phyloP scores from a whole-genome alignment of 352 stramenopile genomes.

The Phytopythium chamaehyphon region DNA sequence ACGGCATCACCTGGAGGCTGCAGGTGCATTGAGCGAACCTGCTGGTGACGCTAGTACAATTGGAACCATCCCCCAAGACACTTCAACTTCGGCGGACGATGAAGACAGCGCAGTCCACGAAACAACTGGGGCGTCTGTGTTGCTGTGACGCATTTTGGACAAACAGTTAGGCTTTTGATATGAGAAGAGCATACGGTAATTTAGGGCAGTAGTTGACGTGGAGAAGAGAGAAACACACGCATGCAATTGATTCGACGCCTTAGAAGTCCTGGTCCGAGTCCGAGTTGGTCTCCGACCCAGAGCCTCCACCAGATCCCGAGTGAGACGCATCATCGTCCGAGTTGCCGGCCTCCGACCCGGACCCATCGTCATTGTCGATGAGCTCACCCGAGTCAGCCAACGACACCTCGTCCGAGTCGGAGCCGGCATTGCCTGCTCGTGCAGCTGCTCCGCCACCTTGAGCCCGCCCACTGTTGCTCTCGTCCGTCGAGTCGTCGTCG shows the following conservation, averaged over 20 bases:
- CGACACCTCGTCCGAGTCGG: slow-evolving; percentile 79
- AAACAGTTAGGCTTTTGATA: slow-evolving; percentile 1
- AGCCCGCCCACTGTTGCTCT: slow-evolving; percentile 25
- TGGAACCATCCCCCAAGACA: neutral
- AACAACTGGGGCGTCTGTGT: neutral
- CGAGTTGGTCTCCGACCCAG: slow-evolving; percentile 64
- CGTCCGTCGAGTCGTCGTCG: slow-evolving; percentile 51
- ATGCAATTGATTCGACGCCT: neutral
- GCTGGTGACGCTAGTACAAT: neutral
- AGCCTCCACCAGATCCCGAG: slow-evolving; percentile 52
- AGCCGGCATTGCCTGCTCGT: slow-evolving; percentile 18
- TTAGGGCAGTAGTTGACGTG: too few species aligned
- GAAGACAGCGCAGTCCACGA: neutral
- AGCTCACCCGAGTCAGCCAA: slow-evolving; percentile 78
- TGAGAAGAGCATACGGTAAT: neutral
- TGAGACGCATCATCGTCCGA: slow-evolving; percentile 31
- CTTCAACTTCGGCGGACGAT: neutral
- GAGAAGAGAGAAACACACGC: neutral
- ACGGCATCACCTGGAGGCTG: slow-evolving; percentile 26
- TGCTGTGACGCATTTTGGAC: slow-evolving; percentile 3
- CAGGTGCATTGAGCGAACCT: neutral
- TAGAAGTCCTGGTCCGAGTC: slow-evolving; percentile 85
- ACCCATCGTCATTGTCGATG: slow-evolving; percentile 84
- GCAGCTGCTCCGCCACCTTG: slow-evolving; percentile 10
- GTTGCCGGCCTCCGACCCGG: slow-evolving; percentile 39